Evolutionary conservation across 2,329 filamentous ascomycete species (phyloP), one percentile per base, ranked within the genome.

Genomic region (Amauroascus verrucosus): DNA sequence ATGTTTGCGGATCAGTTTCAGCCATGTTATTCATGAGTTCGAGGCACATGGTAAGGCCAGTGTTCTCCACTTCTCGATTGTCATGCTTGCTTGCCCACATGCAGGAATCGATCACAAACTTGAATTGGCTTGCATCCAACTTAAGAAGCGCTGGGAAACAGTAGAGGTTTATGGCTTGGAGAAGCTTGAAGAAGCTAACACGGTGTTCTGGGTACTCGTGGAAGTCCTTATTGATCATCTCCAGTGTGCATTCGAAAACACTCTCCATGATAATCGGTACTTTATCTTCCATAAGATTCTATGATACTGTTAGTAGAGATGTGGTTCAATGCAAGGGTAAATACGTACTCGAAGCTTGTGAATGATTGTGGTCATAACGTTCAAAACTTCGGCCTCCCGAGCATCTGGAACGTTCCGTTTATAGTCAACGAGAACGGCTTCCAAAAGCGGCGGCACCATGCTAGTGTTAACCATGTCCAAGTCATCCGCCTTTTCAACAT

Each of bases 71-170:
- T 66, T 96, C 89, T 56, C 93, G 86, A 73, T 98, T 98, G 74
- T 98, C 93, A 71, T 98, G 93, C 77, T 98, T 98, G 76, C 91
- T 96, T n/a, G 94, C 93, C 94, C 93, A 98, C 79, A 97, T 89
- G 77, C 94, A 98, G 33, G 91, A 95, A 70, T 98, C 93, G 61
- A 98, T 97, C 63, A 98, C 90, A 66, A 97, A 95, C 74, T 98
- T 98, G 82, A 98, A 98, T 67, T 96, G 93, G 56, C 88, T 83
- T 64, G 88, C 91, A 67, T 98, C 91, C 32, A 98, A 82, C 71
- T 95, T 94, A 60, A 98, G 78, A 20, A 98, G 79, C 0, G 93
- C 85, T 46, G 88, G 88, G 83, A 98, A 98, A 72, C 93, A 98
- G 69, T 95, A 88, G 46, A 97, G 75, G 70, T 98, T 98, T 73